Percentiles rank a stretch among this genome's conserved stretches.
phyloP scores from a whole-genome alignment of 2,329 filamentous ascomycete species.

The Mariannaea elegans region DNA sequence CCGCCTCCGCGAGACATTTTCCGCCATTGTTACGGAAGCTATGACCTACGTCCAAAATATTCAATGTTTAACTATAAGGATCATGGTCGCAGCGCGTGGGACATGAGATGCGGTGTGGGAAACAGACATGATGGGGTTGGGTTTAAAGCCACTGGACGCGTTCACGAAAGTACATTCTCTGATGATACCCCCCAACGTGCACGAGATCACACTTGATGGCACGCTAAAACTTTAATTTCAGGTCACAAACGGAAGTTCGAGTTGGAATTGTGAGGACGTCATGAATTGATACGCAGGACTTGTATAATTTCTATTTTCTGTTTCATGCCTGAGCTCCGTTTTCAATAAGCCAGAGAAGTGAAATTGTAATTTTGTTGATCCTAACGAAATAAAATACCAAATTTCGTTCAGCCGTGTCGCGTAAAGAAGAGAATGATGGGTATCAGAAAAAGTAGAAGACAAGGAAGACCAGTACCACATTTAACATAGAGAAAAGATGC shows the following conservation, averaged over 20 bases:
- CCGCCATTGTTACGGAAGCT: not conserved
- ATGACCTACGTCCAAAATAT: not conserved
- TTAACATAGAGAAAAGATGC: constrained; percentile 8
- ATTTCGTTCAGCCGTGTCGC: constrained; percentile 17
- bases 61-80: not conserved
- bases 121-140: not conserved
- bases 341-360: not conserved
- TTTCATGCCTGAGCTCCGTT: not conserved
- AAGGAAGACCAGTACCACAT: not conserved
- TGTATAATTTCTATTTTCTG: not conserved
- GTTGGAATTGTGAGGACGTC: not conserved
- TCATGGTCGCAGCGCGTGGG: too few relatives aligned
- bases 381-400: not conserved
- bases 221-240: not conserved
- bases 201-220: not conserved
- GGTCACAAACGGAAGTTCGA: not conserved
- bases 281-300: not conserved
- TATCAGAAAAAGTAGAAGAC: constrained; percentile 33
- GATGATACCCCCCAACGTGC: not conserved
- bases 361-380: not conserved
- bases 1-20: constrained; percentile 35
- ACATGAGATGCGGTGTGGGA: not conserved
- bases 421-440: constrained; percentile 32
- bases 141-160: not conserved
- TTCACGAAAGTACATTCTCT: not conserved